These are phyloP conservation scores for Trichoderma sp. DNA, from an alignment of 2,329 filamentous ascomycete genomes.

Conservation along the genomic window DNA sequence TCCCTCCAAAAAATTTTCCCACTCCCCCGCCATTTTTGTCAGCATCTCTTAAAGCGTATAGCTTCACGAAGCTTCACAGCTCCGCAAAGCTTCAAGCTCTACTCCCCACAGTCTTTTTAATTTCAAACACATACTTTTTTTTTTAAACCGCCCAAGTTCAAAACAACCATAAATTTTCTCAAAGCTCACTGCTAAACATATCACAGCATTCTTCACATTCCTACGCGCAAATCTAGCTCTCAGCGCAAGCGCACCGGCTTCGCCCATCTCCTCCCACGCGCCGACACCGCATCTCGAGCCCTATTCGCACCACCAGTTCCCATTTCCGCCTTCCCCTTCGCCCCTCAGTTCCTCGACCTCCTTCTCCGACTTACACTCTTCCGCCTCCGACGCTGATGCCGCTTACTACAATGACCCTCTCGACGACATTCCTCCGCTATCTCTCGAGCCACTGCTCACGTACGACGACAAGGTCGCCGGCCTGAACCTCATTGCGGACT, in stretches of 20 bases:
- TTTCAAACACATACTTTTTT: neutral
- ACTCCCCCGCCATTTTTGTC: constrained; percentile 1
- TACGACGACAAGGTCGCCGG: constrained; percentile 67
- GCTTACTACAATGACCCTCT: constrained; percentile 31
- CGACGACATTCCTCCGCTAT: constrained; percentile 64
- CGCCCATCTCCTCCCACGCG: constrained; percentile 63
- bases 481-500: constrained; percentile 76
- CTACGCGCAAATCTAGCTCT: constrained; percentile 80
- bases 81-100: neutral
- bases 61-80: neutral
- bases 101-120: neutral
- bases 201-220: constrained; percentile 80
- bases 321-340: constrained; percentile 54
- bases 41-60: neutral
- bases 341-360: constrained; percentile 53
- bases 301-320: constrained; percentile 42
- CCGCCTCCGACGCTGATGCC: constrained; percentile 44
- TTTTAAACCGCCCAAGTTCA: neutral
- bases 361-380: constrained; percentile 9
- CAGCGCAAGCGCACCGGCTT: constrained; percentile 50
- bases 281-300: constrained; percentile 68
- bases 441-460: constrained; percentile 59
- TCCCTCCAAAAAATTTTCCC: neutral
- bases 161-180: neutral
- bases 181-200: neutral